Conservation (phyloP, 192 early-diverging fungal species). For the Dissophora ornata region DNA sequence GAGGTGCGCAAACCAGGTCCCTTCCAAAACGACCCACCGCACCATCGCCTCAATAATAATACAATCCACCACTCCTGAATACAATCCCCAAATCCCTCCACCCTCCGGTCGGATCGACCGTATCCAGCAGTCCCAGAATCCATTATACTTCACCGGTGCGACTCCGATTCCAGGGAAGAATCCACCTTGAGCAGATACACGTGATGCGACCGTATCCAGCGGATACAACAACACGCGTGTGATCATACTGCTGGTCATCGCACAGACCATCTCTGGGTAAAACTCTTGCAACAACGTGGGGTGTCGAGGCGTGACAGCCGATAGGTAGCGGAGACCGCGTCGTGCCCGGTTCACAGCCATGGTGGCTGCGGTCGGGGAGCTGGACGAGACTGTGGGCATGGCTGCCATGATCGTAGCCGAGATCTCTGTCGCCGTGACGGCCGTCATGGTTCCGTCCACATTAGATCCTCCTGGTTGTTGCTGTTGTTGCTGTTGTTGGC, state of each 20-base stretch:
- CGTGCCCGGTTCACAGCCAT: constrained; percentile 37
- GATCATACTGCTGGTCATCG: constrained; percentile 58
- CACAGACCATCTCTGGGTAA: constrained; percentile 64
- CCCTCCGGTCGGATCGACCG: constrained; percentile 42
- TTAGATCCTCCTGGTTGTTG: background rate
- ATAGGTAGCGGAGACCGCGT: constrained; percentile 34
- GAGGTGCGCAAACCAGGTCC: constrained; percentile 53
- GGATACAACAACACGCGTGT: constrained; percentile 59
- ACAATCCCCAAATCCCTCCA: constrained; percentile 47
- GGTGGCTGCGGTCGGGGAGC: constrained; percentile 15
- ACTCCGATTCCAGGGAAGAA: constrained; percentile 46
- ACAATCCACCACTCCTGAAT: constrained; percentile 56
- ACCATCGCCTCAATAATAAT: constrained; percentile 58
- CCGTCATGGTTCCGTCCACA: constrained; percentile 13
- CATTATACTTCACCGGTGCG: constrained; percentile 40
- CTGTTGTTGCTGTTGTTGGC: background rate
- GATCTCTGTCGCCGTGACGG: constrained; percentile 40
- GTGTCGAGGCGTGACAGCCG: constrained; percentile 23
- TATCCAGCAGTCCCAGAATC: constrained; percentile 58
- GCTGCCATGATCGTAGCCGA: constrained; percentile 53
- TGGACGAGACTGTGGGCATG: constrained; percentile 40
- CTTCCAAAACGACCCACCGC: constrained; percentile 46
- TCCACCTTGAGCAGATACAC: constrained; percentile 58
- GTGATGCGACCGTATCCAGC: constrained; percentile 59
- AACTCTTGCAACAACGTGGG: constrained; percentile 56